A percentile compares a stretch with the other conserved stretches of the same genome.
Evolutionary conservation across 352 stramenopile genomes (phyloP).

Genomic region (Pythium sp.): DNA sequence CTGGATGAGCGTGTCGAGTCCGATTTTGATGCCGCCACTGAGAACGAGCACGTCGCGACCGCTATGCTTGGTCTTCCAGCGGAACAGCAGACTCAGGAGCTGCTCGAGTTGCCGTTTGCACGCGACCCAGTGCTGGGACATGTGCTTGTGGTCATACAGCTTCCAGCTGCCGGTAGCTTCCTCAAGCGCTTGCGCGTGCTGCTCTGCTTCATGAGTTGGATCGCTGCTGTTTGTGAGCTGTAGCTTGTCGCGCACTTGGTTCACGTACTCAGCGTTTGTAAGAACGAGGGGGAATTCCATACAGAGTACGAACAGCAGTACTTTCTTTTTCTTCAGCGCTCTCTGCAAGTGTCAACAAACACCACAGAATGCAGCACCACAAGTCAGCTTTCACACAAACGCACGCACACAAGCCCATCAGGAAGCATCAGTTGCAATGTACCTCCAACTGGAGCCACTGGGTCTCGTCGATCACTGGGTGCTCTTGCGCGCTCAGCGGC

Average conservation of each 20-base stretch:
- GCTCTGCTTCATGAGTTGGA: background rate
- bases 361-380: background rate
- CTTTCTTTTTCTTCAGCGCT: slow-evolving; percentile 61
- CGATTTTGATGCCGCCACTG: slow-evolving; percentile 61
- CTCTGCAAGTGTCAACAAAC: slow-evolving; percentile 24
- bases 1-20: slow-evolving; percentile 59
- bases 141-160: slow-evolving; percentile 52
- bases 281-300: slow-evolving; percentile 69
- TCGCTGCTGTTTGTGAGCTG: background rate
- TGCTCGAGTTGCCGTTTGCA: slow-evolving; percentile 70
- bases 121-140: slow-evolving; percentile 65
- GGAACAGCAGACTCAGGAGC: slow-evolving; percentile 63
- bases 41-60: slow-evolving; percentile 68
- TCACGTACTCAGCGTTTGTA: slow-evolving; percentile 41
- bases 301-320: slow-evolving; percentile 57
- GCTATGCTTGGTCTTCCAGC: slow-evolving; percentile 69
- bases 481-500: slow-evolving; percentile 47
- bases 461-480: slow-evolving; percentile 53
- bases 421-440: background rate
- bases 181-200: slow-evolving; percentile 5
- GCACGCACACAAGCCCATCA: background rate
- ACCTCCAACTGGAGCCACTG: slow-evolving; percentile 75
- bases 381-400: background rate
- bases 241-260: slow-evolving; percentile 40
- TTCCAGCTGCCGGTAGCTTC: slow-evolving; percentile 23